Evolutionary conservation across 2,329 filamentous ascomycete species (phyloP).

Genomic region (Aspergillus ibericus): DNA sequence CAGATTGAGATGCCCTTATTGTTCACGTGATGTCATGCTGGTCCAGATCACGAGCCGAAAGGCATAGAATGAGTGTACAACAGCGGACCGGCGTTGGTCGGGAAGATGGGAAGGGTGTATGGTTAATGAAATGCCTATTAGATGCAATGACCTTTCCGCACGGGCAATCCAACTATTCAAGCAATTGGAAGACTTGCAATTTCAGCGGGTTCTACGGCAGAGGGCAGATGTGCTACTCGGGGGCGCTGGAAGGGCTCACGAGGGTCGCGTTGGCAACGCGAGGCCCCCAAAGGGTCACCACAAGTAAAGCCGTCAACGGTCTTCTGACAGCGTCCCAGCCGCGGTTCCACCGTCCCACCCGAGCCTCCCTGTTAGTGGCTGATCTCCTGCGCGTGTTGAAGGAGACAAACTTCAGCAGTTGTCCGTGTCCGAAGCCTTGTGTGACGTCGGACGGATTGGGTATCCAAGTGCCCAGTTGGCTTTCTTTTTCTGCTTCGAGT

Average conservation of each 20-base stretch:
- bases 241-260: neutral
- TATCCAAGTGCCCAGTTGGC: neutral
- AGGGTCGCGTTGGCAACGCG: neutral
- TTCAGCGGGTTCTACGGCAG: conserved; percentile 1
- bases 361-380: neutral
- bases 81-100: neutral
- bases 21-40: conserved; percentile 1
- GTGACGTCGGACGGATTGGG: neutral
- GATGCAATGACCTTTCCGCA: neutral
- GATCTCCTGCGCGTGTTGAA: conserved; percentile 1
- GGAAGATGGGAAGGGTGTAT: neutral
- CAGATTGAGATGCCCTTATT: neutral
- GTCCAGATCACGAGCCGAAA: neutral
- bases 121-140: neutral
- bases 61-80: neutral
- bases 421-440: neutral
- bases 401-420: neutral
- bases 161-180: neutral
- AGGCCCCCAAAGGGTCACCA: neutral
- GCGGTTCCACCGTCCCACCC: conserved; percentile 1
- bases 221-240: neutral
- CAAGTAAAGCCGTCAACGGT: neutral
- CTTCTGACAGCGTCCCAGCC: conserved; percentile 4
- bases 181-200: conserved; percentile 1
- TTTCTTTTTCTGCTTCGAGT: neutral